Conservation (phyloP, 1,284 basidiomycete species). For the Puccinia polysora region DNA sequence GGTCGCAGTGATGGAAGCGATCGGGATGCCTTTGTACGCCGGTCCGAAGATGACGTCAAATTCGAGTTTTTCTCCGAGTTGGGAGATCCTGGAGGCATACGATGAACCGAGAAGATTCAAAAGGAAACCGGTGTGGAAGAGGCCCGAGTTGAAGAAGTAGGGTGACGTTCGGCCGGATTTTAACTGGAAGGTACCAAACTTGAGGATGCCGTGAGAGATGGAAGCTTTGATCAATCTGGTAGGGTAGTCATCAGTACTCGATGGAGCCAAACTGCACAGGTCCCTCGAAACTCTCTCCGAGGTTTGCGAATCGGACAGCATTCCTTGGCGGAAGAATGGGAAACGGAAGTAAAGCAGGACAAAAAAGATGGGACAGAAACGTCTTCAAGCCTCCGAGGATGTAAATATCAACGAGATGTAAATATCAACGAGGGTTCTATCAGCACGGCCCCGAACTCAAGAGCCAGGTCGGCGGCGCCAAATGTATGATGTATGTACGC, state of each 20-base stretch:
- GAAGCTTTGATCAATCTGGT: conserved; percentile 45
- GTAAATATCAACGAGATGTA: no score
- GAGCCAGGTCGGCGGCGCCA: no score
- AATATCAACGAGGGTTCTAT: no score
- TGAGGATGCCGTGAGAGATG: conserved; percentile 58
- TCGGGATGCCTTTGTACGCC: conserved; percentile 95
- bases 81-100: conserved; percentile 67
- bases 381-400: no score
- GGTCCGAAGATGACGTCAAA: conserved; percentile 95
- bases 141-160: conserved; percentile 94
- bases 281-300: no score
- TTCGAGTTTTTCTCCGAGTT: conserved; percentile 57
- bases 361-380: no score
- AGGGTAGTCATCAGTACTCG: neutral
- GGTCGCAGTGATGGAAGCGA: conserved; percentile 81
- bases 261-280: neutral
- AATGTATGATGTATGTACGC: no score
- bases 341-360: no score
- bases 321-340: no score
- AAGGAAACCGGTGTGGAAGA: conserved; percentile 76
- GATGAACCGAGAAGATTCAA: conserved; percentile 75
- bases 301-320: no score
- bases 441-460: no score
- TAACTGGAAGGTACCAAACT: conserved; percentile 82
- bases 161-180: conserved; percentile 91